A percentile compares a stretch with the other conserved stretches of the same genome.
These are phyloP conservation scores for Centrapalus pauciflorus DNA, from an alignment of 129 eudicot species.

Conservation along the genomic window DNA sequence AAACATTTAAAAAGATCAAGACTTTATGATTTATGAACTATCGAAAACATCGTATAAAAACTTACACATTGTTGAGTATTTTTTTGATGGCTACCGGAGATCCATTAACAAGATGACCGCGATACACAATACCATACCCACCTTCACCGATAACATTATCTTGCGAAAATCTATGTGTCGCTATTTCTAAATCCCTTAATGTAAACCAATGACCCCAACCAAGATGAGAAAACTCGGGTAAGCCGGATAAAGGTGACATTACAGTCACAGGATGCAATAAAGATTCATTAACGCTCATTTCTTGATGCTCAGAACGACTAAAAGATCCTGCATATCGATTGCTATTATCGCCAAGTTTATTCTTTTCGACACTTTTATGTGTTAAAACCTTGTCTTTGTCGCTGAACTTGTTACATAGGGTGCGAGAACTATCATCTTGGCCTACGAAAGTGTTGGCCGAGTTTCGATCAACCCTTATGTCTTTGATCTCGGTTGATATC, in stretches of 20 bases:
- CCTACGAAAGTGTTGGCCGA: slow-evolving; percentile 17
- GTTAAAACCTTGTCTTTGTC: slow-evolving; percentile 35
- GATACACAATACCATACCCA: slow-evolving; percentile 36
- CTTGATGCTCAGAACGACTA: slow-evolving; percentile 29
- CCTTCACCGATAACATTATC: slow-evolving; percentile 41
- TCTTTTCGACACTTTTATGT: slow-evolving; percentile 23
- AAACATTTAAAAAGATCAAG: neutral
- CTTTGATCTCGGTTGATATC: slow-evolving; percentile 45
- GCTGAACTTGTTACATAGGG: slow-evolving; percentile 26
- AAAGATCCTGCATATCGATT: slow-evolving; percentile 40
- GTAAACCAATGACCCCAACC: slow-evolving; percentile 40
- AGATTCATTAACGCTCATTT: no score
- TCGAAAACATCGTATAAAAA: neutral
- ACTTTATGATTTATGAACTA: neutral
- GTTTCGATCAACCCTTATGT: slow-evolving; percentile 44
- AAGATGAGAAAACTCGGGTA: neutral
- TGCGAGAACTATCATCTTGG: slow-evolving; percentile 2
- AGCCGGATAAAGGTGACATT: no score
- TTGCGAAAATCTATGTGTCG: slow-evolving; percentile 27
- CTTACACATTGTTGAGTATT: slow-evolving; percentile 28
- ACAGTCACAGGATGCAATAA: no score
- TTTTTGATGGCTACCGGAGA: slow-evolving; percentile 27
- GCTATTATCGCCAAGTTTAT: slow-evolving; percentile 18
- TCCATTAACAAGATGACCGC: slow-evolving; percentile 20
- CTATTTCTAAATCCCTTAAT: slow-evolving; percentile 24